Percentiles rank a stretch among this genome's conserved stretches.
Evolutionary conservation across 2,329 filamentous ascomycete genomes (phyloP).

Genomic region (Penicillium sclerotiorum): DNA sequence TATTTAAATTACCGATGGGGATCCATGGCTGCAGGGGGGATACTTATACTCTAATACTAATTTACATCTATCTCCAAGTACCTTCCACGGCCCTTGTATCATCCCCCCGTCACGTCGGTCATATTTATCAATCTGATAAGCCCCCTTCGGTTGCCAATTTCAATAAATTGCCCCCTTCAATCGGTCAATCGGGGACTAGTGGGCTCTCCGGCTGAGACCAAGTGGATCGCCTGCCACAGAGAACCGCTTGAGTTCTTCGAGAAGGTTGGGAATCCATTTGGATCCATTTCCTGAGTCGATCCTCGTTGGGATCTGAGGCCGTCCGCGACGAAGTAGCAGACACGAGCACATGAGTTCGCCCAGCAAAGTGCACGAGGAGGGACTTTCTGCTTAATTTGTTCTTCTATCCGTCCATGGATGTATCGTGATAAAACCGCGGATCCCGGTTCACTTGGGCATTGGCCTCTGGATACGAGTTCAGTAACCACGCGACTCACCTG

Average conservation of each 20-base stretch:
- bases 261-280: constrained; percentile 4
- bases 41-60: no score
- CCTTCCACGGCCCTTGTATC: constrained; percentile 4
- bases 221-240: constrained; percentile 7
- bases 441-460: no score
- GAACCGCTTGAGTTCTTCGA: constrained; percentile 7
- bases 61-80: no score
- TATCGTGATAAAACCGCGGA: no score
- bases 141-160: background rate
- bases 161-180: constrained; percentile 2
- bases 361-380: no score
- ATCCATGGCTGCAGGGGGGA: no score
- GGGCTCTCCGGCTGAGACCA: background rate
- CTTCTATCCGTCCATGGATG: no score
- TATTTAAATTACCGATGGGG: no score
- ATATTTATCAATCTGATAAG: constrained; percentile 24
- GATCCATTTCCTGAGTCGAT: background rate
- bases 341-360: no score
- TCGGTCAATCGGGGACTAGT: constrained; percentile 18
- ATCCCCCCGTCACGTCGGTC: background rate
- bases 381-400: no score
- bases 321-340: no score
- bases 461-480: background rate
- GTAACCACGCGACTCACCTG: constrained; percentile 14
- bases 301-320: background rate